These are phyloP conservation scores for Phialophora macrospora DNA, from an alignment of 2,329 filamentous ascomycete species.

Conservation along the genomic window DNA sequence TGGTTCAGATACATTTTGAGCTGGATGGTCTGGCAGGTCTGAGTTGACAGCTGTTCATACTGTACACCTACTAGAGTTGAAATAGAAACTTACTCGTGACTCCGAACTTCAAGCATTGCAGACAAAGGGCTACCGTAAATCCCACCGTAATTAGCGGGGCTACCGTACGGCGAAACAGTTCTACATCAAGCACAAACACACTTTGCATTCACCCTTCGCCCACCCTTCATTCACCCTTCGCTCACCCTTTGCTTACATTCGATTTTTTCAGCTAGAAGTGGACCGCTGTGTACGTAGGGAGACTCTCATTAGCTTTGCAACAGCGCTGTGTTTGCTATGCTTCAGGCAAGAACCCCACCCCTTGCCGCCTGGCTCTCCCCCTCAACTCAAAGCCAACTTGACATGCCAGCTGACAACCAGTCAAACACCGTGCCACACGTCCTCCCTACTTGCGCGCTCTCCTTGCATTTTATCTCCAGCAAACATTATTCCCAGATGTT, in stretches of 20 bases:
- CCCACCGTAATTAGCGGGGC: neutral
- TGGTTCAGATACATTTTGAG: constrained; percentile 23
- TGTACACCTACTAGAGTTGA: neutral
- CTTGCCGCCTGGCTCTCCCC: neutral
- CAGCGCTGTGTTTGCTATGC: neutral
- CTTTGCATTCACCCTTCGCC: constrained; percentile 1
- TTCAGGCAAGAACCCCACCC: neutral
- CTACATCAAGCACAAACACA: neutral
- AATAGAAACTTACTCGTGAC: too few relatives aligned
- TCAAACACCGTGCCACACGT: neutral
- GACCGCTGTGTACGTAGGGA: neutral
- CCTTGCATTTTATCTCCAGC: constrained; percentile 2
- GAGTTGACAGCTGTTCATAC: constrained; percentile 1
- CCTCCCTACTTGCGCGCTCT: neutral
- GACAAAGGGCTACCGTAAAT: neutral
- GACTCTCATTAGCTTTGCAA: neutral
- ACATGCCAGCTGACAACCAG: neutral
- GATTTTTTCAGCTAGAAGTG: neutral
- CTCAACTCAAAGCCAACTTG: neutral
- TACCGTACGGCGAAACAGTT: neutral
- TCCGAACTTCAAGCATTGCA: neutral
- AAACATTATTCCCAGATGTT: neutral
- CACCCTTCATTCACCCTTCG: neutral
- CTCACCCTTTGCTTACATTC: neutral
- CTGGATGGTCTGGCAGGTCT: constrained; percentile 20